Percentiles rank a stretch among this genome's conserved stretches.
Evolutionary conservation across 1,284 basidiomycete genomes (phyloP).

Genomic region (Boletus subluridellus): DNA sequence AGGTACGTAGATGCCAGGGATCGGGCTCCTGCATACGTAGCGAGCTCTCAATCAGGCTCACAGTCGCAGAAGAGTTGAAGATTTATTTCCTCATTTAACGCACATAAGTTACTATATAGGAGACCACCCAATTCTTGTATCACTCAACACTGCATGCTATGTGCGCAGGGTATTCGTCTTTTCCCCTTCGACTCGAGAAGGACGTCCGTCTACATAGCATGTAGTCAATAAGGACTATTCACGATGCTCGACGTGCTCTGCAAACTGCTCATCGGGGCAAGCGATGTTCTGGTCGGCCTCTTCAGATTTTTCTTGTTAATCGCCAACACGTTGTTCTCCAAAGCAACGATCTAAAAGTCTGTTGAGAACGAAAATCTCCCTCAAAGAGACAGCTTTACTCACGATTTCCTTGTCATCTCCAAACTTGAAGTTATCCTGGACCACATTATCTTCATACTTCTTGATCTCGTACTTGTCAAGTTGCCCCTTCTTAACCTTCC

Average conservation of each 20-base stretch:
- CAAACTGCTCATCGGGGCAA: slow-evolving; percentile 48
- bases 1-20: slow-evolving; percentile 68
- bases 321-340: slow-evolving; percentile 91
- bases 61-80: slow-evolving; percentile 18
- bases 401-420: slow-evolving; percentile 94
- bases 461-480: slow-evolving; percentile 95
- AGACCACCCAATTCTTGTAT: background rate
- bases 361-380: background rate
- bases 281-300: slow-evolving; percentile 80
- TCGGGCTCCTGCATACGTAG: slow-evolving; percentile 12
- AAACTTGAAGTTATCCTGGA: slow-evolving; percentile 95
- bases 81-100: slow-evolving; percentile 29
- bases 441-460: slow-evolving; percentile 91
- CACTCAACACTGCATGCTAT: background rate
- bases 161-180: slow-evolving; percentile 15
- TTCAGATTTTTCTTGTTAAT: slow-evolving; percentile 91
- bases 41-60: background rate
- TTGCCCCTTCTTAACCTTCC: slow-evolving; percentile 88
- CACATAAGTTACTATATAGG: slow-evolving; percentile 9
- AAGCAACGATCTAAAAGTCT: slow-evolving; percentile 76
- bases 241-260: slow-evolving; percentile 63
- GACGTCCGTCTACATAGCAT: background rate
- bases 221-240: slow-evolving; percentile 60
- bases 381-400: slow-evolving; percentile 29
- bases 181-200: background rate